These are phyloP conservation scores for Kwoniella shivajii DNA, from an alignment of 1,284 basidiomycete genomes.

Conservation along the genomic window DNA sequence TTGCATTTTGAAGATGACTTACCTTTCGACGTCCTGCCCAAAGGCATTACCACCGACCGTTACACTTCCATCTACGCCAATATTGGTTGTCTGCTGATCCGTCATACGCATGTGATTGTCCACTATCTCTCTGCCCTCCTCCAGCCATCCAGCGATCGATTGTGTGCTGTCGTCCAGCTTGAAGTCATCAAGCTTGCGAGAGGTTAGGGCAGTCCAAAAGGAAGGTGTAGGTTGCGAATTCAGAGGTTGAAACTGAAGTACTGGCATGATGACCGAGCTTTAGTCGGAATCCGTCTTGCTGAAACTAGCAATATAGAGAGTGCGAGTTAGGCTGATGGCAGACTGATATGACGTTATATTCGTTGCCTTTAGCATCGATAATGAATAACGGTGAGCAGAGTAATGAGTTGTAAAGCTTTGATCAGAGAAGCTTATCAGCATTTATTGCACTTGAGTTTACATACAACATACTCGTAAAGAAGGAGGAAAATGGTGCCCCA, in stretches of 20 bases:
- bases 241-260: slow-evolving; percentile 63
- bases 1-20: slow-evolving; percentile 6
- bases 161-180: slow-evolving; percentile 76
- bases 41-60: slow-evolving; percentile 41
- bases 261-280: too few species aligned
- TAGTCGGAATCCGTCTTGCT: too few species aligned
- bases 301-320: too few species aligned
- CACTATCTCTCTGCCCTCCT: slow-evolving; percentile 68
- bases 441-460: too few species aligned
- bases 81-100: slow-evolving; percentile 57
- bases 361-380: too few species aligned
- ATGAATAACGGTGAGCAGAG: too few species aligned
- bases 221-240: slow-evolving; percentile 82
- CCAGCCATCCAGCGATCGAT: slow-evolving; percentile 68
- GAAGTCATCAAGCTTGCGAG: slow-evolving; percentile 87
- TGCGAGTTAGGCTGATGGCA: too few species aligned
- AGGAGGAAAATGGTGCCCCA: too few species aligned
- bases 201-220: slow-evolving; percentile 90
- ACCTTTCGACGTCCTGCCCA: slow-evolving; percentile 30
- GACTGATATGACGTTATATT: too few species aligned
- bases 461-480: too few species aligned
- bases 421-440: too few species aligned
- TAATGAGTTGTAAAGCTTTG: too few species aligned
- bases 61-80: slow-evolving; percentile 45
- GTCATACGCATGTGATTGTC: slow-evolving; percentile 49